Conservation (phyloP, 306 rosid genomes). For the Trichosanthes truncata region DNA sequence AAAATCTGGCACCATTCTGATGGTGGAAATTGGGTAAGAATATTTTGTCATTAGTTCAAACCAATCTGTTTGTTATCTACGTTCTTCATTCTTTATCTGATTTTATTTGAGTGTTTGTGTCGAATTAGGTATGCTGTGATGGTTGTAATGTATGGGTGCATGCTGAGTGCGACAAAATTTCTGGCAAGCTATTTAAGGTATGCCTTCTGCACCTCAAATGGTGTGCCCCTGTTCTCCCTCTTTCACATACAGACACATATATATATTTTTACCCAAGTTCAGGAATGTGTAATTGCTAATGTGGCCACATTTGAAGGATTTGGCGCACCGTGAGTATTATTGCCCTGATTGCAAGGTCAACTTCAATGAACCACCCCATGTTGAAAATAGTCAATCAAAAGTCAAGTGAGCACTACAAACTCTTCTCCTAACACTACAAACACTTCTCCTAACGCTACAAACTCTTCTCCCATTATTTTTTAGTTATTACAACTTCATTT, state of each 20-base stretch:
- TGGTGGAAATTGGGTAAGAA: conserved; percentile 94
- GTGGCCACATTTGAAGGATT: conserved; percentile 42
- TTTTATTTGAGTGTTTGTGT: conserved; percentile 12
- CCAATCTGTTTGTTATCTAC: background rate
- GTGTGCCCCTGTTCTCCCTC: background rate
- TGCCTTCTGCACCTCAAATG: conserved; percentile 1
- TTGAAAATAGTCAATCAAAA: conserved; percentile 30
- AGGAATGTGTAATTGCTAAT: conserved; percentile 10
- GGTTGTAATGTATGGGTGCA: conserved; percentile 98
- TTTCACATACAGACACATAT: background rate
- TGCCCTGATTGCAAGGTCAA: conserved; percentile 84
- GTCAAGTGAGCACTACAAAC: conserved; percentile 31
- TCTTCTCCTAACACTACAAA: background rate
- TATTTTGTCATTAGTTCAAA: conserved; percentile 14
- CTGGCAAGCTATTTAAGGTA: conserved; percentile 62
- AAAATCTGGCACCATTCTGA: conserved; percentile 91
- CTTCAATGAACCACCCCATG: conserved; percentile 29
- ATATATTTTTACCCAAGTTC: conserved; percentile 6
- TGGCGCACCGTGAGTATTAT: conserved; percentile 61
- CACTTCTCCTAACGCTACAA: background rate
- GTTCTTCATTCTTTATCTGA: conserved; percentile 5
- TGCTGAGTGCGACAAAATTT: conserved; percentile 77
- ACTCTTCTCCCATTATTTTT: background rate
- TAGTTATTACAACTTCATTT: background rate
- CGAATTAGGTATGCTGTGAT: conserved; percentile 81